phyloP scores from a whole-genome alignment of 345 rosid genomes.

The Nasturtium officinale region DNA sequence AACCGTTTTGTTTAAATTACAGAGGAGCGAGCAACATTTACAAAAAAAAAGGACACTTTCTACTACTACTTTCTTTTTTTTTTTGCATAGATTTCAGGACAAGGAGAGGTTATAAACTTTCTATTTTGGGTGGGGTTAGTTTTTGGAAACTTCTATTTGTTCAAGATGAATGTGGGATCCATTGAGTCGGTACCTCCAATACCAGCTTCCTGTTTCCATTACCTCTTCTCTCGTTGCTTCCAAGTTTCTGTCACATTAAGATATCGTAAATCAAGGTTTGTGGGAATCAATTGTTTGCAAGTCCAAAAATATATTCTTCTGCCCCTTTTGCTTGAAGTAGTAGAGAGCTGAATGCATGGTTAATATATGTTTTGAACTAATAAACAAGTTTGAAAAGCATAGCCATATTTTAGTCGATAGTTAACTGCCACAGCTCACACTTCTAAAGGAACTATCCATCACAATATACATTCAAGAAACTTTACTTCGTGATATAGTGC shows the following conservation, averaged over 20 bases:
- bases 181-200: conserved; percentile 70
- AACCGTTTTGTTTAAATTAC: conserved; percentile 30
- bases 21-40: conserved; percentile 19
- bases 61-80: background rate
- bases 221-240: conserved; percentile 51
- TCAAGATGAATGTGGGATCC: conserved; percentile 66
- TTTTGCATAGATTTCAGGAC: conserved; percentile 25
- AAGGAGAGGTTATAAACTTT: conserved; percentile 9
- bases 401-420: background rate
- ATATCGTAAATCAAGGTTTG: conserved; percentile 11
- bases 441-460: conserved; percentile 13
- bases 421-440: background rate
- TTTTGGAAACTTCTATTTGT: conserved; percentile 48
- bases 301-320: background rate
- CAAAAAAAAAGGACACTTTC: background rate
- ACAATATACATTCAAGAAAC: conserved; percentile 16
- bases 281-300: conserved; percentile 6
- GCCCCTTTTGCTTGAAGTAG: background rate
- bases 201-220: conserved; percentile 84
- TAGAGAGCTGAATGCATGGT: conserved; percentile 7
- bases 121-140: conserved; percentile 22
- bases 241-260: conserved; percentile 62
- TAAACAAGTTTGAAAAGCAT: conserved; percentile 17
- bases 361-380: background rate
- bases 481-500: background rate